Evolutionary conservation across 78 protist species (phyloP).

Genomic region (Dictyostelium purpureum): DNA sequence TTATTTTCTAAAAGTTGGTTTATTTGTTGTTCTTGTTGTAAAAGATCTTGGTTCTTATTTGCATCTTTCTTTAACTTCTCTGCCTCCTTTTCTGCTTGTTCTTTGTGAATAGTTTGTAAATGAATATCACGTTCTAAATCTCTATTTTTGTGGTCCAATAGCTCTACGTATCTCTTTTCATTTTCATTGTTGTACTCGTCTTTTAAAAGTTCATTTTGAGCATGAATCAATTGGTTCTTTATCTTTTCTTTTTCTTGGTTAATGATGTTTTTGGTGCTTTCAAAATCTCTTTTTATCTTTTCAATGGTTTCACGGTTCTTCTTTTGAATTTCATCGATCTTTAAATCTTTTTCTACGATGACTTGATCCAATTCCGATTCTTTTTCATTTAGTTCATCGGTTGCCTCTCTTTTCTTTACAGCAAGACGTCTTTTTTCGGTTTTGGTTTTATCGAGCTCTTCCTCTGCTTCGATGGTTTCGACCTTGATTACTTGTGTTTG

Average conservation of each 20-base stretch:
- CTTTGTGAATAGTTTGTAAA: background rate
- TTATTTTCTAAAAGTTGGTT: background rate
- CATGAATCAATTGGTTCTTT: background rate
- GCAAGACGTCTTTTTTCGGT: conserved; percentile 14
- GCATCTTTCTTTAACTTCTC: background rate
- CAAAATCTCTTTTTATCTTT: conserved; percentile 54
- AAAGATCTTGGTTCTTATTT: background rate
- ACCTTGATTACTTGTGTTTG: conserved; percentile 44
- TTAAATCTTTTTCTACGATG: conserved; percentile 20
- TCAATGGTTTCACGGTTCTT: conserved; percentile 25
- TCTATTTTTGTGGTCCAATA: background rate
- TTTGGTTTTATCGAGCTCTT: conserved; percentile 7
- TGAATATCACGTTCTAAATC: background rate
- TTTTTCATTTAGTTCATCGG: background rate
- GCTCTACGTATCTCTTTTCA: conserved; percentile 14
- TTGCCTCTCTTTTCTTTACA: background rate
- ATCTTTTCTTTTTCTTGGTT: background rate
- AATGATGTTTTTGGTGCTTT: conserved; percentile 7
- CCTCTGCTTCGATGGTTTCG: conserved; percentile 30
- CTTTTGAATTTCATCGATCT: background rate
- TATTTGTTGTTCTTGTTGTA: conserved; percentile 27
- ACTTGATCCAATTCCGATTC: conserved; percentile 56
- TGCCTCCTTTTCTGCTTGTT: background rate
- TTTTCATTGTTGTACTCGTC: background rate
- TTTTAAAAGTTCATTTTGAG: background rate